Evolutionary conservation across 1,139 yeast genomes (phyloP), one percentile per base, ranked within the genome.

Genomic region (Candida albicans): DNA sequence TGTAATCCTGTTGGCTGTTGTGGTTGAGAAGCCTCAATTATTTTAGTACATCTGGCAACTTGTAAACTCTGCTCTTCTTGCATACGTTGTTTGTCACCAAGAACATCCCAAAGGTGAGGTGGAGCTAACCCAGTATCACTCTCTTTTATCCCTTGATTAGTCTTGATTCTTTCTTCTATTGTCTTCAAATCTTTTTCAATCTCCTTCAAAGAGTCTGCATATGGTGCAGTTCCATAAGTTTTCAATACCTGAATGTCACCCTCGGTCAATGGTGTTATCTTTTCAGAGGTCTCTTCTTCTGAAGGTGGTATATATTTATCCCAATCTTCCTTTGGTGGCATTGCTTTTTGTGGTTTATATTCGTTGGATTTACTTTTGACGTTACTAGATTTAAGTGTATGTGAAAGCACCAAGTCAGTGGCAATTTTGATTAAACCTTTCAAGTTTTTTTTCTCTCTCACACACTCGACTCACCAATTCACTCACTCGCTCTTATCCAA

Each of bases 11-110:
- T 63, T 41, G 61, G 62, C 5, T 70, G 68, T 32, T 58, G 59
- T n/a, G 74, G 68, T 41, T 65, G 63, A 13, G 65, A 55, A 37
- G 78, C 76, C 62, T 88, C 93, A 56, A 93, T 93, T 64, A 95
- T 93, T 72, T 95, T 93, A 33, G 99, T 95, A 70, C 99, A 93
- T 64, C 99, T 79, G 14, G 99, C 99, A 42, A 95, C 99, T 66
- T 93, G 99, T 52, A 93, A 73, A 33, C 99, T 96, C 60, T 89
- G 97, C 63, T 93, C 98, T 64, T 87, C 93, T 48, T 84, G 78
- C 84, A 91, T 83, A 59, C 96, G 77, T 65, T 89, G 96, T 64
- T 88, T 87, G 67, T 93, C 99, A 18, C 98, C 98, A 77, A 84
- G 82, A 40, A 93, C 88, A 70, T 93, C 99, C 99, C 99, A 93